A percentile compares a stretch with the other conserved stretches of the same genome.
phyloP scores from a whole-genome alignment of 352 stramenopile species.

The Globisporangium paroecandrum region DNA sequence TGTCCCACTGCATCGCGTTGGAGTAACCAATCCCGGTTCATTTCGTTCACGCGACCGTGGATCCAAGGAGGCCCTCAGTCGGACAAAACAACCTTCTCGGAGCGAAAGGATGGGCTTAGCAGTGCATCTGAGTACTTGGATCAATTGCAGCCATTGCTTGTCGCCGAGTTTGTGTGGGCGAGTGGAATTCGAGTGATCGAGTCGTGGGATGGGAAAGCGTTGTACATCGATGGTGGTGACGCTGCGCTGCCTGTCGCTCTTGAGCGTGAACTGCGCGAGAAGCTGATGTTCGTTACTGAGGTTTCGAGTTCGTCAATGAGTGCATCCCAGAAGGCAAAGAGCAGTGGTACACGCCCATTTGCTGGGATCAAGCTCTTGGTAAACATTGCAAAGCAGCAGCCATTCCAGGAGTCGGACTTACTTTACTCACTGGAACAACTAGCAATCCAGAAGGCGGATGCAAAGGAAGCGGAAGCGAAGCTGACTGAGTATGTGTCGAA shows the following conservation, averaged over 20 bases:
- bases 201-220: constrained; percentile 43
- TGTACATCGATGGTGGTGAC: constrained; percentile 27
- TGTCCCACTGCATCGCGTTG: constrained; percentile 13
- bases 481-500: constrained; percentile 40
- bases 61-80: not conserved
- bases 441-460: constrained; percentile 37
- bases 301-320: not conserved
- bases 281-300: constrained; percentile 32
- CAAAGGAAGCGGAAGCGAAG: constrained; percentile 21
- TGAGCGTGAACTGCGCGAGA: constrained; percentile 40
- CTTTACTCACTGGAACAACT: constrained; percentile 61
- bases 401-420: constrained; percentile 39
- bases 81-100: not conserved
- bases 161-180: constrained; percentile 26
- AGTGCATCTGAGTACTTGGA: constrained; percentile 17
- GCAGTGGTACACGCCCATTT: constrained; percentile 31
- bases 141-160: constrained; percentile 28
- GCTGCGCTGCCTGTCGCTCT: constrained; percentile 30
- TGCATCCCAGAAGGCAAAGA: constrained; percentile 10
- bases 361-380: constrained; percentile 49
- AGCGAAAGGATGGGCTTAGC: not conserved
- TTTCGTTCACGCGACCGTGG: constrained; percentile 12
- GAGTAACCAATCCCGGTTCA: constrained; percentile 1
- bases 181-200: constrained; percentile 25
- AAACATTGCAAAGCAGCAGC: constrained; percentile 25